Conservation (phyloP, 306 rosid species). For the Potentilla sterilis region DNA sequence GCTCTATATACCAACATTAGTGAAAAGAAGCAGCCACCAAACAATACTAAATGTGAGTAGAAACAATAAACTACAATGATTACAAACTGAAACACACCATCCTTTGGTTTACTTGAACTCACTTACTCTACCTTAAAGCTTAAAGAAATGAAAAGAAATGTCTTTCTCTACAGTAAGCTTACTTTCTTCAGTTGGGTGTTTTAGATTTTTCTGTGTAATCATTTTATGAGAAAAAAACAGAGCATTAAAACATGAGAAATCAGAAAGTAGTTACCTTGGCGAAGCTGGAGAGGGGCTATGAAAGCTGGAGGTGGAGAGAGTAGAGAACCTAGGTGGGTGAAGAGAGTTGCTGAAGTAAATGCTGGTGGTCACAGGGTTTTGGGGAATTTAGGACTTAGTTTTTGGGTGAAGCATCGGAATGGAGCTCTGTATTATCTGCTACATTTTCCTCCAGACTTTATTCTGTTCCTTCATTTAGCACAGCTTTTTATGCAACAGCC, state of each 20-base stretch:
- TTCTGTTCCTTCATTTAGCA: constrained; percentile 8
- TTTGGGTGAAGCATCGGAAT: constrained; percentile 3
- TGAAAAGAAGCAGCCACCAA: neutral
- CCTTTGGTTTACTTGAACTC: neutral
- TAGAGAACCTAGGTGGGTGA: neutral
- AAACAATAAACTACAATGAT: neutral
- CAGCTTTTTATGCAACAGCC: constrained; percentile 11
- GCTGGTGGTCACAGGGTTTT: neutral
- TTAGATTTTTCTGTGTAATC: neutral
- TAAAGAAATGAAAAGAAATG: neutral
- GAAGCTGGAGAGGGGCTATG: neutral
- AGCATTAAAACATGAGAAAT: neutral
- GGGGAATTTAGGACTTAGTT: neutral
- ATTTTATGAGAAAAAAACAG: neutral
- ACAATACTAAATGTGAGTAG: neutral
- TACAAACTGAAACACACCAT: neutral
- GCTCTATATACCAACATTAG: neutral
- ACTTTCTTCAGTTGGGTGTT: neutral
- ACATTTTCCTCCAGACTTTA: neutral
- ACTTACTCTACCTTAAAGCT: neutral
- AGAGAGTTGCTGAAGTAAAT: constrained; percentile 7
- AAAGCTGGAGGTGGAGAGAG: neutral
- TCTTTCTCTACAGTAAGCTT: constrained; percentile 4
- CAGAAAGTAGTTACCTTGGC: constrained; percentile 8
- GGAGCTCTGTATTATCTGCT: constrained; percentile 13